Evolutionary conservation across 2,329 filamentous ascomycete genomes (phyloP), one percentile per base, ranked within the genome.

Genomic region (Colletotrichum falcatum): DNA sequence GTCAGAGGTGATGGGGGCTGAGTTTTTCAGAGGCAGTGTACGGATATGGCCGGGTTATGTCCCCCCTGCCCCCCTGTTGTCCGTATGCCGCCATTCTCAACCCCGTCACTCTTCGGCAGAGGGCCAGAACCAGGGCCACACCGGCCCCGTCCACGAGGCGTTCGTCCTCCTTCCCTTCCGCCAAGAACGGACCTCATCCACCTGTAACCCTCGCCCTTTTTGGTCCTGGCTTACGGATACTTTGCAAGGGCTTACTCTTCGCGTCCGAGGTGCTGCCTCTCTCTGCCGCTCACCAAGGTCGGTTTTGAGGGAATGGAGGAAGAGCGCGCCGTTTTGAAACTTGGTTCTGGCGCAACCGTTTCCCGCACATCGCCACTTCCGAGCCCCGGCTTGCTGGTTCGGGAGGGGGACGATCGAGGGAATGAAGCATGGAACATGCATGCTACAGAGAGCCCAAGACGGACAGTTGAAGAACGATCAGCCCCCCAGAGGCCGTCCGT

Each of bases 281-380:
- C 9, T 8, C n/a, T n/a, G 2, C 18, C 18, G n/a, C 4, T 35
- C 9, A 54, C 12, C 30, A 37, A 37, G n/a, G 53, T 37, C 16
- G n/a, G 53, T 37, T 23, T 12, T 37, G 53, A 9, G 35, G 53
- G 16, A 54, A 53, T 9, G 8, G 49, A 4, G 4, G 11, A 5
- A 18, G 11, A 23, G 7, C 33, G 26, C 20, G n/a, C 33, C 26
- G 33, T 18, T 56, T 28, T 56, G 5, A 14, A 56, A n/a, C n/a
- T 39, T n/a, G 12, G 53, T 37, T 56, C 55, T 30, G 44, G 55
- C 37, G 35, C 26, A 12, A 11, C 16, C 20, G 14, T 44, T 37
- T 26, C n/a, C 23, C 26, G 55, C 55, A 59, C 37, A 59, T 59
- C 55, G 11, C n/a, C 44, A 59, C 55, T 44, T 59, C 16, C 55